These are phyloP conservation scores for Pezicula neosporulosa DNA, from an alignment of 2,329 filamentous ascomycete genomes.

Conservation along the genomic window DNA sequence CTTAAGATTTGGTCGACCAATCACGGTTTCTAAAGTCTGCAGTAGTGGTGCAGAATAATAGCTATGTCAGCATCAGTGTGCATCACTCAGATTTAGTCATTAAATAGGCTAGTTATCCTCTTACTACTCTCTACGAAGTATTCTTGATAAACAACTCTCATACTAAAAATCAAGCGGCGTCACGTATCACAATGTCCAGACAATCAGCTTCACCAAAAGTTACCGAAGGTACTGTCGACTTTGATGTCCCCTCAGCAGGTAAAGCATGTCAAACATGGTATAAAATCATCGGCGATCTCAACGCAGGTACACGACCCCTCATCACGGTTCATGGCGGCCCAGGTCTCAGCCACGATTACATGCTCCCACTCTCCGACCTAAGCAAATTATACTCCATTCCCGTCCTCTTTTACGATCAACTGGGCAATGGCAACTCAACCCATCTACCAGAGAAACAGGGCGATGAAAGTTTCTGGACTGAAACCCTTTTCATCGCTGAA, in stretches of 20 bases:
- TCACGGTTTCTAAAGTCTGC: no score
- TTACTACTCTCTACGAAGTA: no score
- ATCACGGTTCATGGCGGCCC: constrained; percentile 41
- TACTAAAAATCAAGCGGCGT: no score
- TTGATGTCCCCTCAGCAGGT: constrained; percentile 28
- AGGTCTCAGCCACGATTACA: constrained; percentile 38
- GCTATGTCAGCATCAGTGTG: no score
- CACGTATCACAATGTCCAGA: neutral
- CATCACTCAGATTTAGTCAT: no score
- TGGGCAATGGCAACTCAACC: constrained; percentile 45
- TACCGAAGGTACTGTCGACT: constrained; percentile 28
- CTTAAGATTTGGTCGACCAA: no score
- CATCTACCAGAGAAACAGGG: constrained; percentile 40
- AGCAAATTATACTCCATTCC: constrained; percentile 33
- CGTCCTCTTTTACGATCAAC: constrained; percentile 49
- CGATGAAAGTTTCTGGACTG: constrained; percentile 41
- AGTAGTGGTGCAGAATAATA: no score
- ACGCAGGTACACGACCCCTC: constrained; percentile 23
- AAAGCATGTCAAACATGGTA: constrained; percentile 36
- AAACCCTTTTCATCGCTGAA: constrained; percentile 43
- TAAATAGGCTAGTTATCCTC: no score
- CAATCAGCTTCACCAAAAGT: neutral
- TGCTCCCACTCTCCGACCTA: constrained; percentile 33
- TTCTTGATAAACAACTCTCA: no score
- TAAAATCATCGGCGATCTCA: constrained; percentile 32